Evolutionary conservation across 1,139 yeast genomes (phyloP).

Genomic region (Scheffersomyces segobiensis): DNA sequence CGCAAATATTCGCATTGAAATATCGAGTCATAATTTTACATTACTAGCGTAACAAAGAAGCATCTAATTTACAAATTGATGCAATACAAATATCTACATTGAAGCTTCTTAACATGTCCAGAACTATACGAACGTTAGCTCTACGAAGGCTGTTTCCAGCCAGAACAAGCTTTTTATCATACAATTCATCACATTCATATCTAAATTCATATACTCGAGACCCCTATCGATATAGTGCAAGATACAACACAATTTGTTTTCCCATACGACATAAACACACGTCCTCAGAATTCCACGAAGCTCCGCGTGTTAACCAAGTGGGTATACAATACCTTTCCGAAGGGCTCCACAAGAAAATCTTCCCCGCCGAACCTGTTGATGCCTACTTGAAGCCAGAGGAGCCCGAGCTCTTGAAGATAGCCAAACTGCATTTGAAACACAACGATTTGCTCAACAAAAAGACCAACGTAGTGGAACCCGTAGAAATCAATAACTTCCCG

Average conservation of each 20-base stretch:
- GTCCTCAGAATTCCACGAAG: slow-evolving; percentile 19
- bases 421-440: slow-evolving; percentile 59
- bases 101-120: not conserved
- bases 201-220: not conserved
- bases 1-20: not conserved
- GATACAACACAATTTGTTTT: not conserved
- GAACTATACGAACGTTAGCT: not conserved
- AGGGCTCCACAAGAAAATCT: slow-evolving; percentile 58
- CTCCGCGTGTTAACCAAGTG: slow-evolving; percentile 61
- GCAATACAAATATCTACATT: not conserved
- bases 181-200: not conserved
- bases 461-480: slow-evolving; percentile 65
- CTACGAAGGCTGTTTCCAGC: not conserved
- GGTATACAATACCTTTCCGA: slow-evolving; percentile 69
- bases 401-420: slow-evolving; percentile 49
- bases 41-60: not conserved
- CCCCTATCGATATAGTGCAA: not conserved
- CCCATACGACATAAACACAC: slow-evolving; percentile 1
- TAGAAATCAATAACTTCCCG: slow-evolving; percentile 63
- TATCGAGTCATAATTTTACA: no score
- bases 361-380: slow-evolving; percentile 40
- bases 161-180: not conserved
- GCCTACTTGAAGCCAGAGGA: slow-evolving; percentile 27
- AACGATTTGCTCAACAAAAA: slow-evolving; percentile 78
- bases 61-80: not conserved